Percentiles rank a stretch among this genome's conserved stretches.
Evolutionary conservation across 1,284 basidiomycete genomes (phyloP).

Genomic region (Tylopilus microsporus): DNA sequence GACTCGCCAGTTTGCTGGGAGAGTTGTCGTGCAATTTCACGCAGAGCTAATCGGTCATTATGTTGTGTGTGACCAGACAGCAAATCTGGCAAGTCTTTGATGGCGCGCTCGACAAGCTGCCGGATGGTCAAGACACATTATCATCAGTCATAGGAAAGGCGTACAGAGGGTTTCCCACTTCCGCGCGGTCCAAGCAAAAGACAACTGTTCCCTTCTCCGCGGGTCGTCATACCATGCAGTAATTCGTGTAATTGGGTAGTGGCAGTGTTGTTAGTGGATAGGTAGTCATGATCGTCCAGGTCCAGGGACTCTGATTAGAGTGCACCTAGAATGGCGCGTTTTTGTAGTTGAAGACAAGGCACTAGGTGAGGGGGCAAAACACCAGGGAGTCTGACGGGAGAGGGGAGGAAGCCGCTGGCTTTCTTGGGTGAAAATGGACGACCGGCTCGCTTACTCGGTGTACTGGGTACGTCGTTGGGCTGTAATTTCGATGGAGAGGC

Average conservation of each 20-base stretch:
- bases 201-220: conserved; percentile 89
- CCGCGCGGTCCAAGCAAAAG: conserved; percentile 78
- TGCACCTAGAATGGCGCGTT: conserved; percentile 51
- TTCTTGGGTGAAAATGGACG: conserved; percentile 16
- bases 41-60: conserved; percentile 83
- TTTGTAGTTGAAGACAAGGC: conserved; percentile 50
- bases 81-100: conserved; percentile 45
- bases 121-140: conserved; percentile 2
- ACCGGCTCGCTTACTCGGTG: conserved; percentile 18
- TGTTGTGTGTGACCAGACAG: conserved; percentile 83
- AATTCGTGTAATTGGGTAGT: conserved; percentile 56
- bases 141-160: conserved; percentile 24
- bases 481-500: conserved; percentile 18
- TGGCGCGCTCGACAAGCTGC: conserved; percentile 57
- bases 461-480: conserved; percentile 10
- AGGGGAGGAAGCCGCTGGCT: not conserved
- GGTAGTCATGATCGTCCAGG: conserved; percentile 31
- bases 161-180: conserved; percentile 77
- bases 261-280: conserved; percentile 47
- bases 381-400: conserved; percentile 22
- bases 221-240: conserved; percentile 64
- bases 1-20: conserved; percentile 61
- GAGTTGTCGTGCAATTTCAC: conserved; percentile 86
- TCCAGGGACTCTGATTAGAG: conserved; percentile 36
- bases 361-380: conserved; percentile 38